These are phyloP conservation scores for Blakeslea trispora DNA, from an alignment of 371 early-diverging fungal genomes.

Conservation along the genomic window DNA sequence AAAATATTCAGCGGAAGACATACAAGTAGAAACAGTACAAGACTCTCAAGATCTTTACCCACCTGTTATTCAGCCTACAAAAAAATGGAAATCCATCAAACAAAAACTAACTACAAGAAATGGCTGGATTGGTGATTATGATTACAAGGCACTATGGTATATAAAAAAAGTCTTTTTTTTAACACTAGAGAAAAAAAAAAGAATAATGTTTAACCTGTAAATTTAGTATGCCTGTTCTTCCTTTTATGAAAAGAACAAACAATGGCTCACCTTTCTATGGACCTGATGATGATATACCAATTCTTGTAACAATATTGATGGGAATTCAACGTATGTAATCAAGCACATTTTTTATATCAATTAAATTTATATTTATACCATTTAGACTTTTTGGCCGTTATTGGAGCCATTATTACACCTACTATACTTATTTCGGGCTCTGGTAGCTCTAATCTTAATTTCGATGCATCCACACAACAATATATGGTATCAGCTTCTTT, in stretches of 20 bases:
- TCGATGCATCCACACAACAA: conserved; percentile 44
- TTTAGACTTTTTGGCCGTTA: conserved; percentile 49
- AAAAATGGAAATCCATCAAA: conserved; percentile 13
- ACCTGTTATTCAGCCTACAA: conserved; percentile 1
- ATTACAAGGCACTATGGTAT: conserved; percentile 39
- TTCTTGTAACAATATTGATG: conserved; percentile 34
- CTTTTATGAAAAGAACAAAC: conserved; percentile 3
- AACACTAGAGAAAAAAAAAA: conserved; percentile 3
- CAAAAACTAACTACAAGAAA: conserved; percentile 14
- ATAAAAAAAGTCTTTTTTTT: no score
- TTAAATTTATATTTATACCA: no score
- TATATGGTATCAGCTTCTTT: conserved; percentile 57
- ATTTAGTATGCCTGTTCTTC: conserved; percentile 33
- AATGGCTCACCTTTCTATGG: conserved; percentile 32
- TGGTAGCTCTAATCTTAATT: conserved; percentile 48
- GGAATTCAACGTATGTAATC: conserved; percentile 30
- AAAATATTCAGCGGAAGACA: conserved; percentile 13
- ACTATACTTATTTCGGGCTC: conserved; percentile 50
- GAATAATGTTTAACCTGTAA: background rate
- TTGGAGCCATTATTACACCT: conserved; percentile 56
- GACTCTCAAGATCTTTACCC: conserved; percentile 10
- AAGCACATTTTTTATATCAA: background rate
- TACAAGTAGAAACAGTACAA: conserved; percentile 10
- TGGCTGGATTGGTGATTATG: conserved; percentile 41
- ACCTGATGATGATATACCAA: conserved; percentile 33